Percentiles rank a stretch among this genome's conserved stretches.
Evolutionary conservation across 73 alveolate genomes (phyloP).

Genomic region (Effrenium voratum): DNA sequence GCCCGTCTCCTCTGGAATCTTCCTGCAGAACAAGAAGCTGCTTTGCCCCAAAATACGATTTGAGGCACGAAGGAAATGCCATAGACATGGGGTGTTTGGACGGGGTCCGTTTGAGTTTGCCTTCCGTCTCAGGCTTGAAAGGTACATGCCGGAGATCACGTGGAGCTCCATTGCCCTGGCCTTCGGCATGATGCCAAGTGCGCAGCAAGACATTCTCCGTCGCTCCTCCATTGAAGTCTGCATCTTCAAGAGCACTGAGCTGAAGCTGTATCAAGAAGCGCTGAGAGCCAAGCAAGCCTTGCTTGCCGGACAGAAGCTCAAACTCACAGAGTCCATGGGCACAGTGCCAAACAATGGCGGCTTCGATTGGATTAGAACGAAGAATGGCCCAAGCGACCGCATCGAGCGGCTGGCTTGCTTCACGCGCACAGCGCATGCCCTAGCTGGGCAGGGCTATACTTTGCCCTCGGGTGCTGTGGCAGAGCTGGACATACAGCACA

Average conservation of each 20-base stretch:
- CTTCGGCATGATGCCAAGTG: slow-evolving; percentile 74
- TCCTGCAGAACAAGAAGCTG: slow-evolving; percentile 51
- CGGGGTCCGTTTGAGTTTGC: too few species aligned
- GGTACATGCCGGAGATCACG: slow-evolving; percentile 85
- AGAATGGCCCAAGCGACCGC: slow-evolving; percentile 57
- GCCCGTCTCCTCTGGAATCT: slow-evolving; percentile 63
- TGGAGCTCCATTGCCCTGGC: slow-evolving; percentile 76
- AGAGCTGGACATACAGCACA: background rate
- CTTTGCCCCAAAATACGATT: background rate
- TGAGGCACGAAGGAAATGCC: too few species aligned
- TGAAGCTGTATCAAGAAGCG: slow-evolving; percentile 7
- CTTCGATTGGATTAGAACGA: slow-evolving; percentile 78
- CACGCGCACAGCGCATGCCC: slow-evolving; percentile 61
- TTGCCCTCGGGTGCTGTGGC: background rate
- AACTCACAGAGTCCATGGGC: slow-evolving; percentile 62
- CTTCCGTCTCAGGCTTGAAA: slow-evolving; percentile 58
- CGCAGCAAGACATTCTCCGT: slow-evolving; percentile 48
- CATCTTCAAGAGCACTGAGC: slow-evolving; percentile 52
- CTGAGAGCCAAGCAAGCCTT: slow-evolving; percentile 15
- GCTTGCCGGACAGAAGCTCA: slow-evolving; percentile 4
- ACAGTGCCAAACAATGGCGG: slow-evolving; percentile 62
- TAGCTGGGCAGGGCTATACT: slow-evolving; percentile 33
- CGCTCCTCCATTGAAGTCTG: slow-evolving; percentile 54
- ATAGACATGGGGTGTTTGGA: too few species aligned
- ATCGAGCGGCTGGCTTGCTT: slow-evolving; percentile 50